These are phyloP conservation scores for Cantharellus anzutake DNA, from an alignment of 768 basidiomycete genomes.

Conservation along the genomic window DNA sequence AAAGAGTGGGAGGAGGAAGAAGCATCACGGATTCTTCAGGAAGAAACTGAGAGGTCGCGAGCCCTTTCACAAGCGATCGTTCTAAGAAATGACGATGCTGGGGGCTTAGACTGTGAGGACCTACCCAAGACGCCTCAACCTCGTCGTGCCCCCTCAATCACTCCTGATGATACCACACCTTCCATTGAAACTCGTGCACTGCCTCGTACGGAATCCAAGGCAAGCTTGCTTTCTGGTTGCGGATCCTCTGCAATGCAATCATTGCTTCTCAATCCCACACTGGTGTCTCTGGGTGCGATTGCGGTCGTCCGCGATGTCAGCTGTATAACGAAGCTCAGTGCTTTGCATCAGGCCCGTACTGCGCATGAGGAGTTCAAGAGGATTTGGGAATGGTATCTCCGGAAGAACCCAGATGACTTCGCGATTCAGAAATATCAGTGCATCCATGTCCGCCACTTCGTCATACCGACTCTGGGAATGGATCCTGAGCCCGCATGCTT, in stretches of 20 bases:
- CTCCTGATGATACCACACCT: not conserved
- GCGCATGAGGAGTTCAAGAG: constrained; percentile 74
- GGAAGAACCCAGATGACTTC: constrained; percentile 72
- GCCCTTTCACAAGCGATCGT: not conserved
- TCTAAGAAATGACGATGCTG: not conserved
- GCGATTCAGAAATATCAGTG: constrained; percentile 86
- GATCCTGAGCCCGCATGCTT: constrained; percentile 40
- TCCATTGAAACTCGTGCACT: not conserved
- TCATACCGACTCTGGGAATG: constrained; percentile 52
- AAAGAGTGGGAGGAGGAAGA: constrained; percentile 74
- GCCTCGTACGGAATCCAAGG: not conserved
- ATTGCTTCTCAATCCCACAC: not conserved
- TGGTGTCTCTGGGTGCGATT: not conserved
- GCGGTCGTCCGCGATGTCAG: constrained; percentile 31
- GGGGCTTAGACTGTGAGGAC: not conserved
- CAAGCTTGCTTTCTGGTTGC: not conserved
- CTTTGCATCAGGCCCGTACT: constrained; percentile 47
- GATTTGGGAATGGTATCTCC: constrained; percentile 90
- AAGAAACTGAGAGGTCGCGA: constrained; percentile 24
- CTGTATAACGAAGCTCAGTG: constrained; percentile 62
- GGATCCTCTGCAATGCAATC: not conserved
- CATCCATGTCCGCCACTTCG: constrained; percentile 62
- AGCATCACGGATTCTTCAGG: constrained; percentile 36
- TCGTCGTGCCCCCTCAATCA: not conserved
- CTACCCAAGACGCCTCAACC: not conserved